Evolutionary conservation across 2,329 filamentous ascomycete genomes (phyloP), one percentile per base, ranked within the genome.

Genomic region (Microdochium trichocladiopsis): DNA sequence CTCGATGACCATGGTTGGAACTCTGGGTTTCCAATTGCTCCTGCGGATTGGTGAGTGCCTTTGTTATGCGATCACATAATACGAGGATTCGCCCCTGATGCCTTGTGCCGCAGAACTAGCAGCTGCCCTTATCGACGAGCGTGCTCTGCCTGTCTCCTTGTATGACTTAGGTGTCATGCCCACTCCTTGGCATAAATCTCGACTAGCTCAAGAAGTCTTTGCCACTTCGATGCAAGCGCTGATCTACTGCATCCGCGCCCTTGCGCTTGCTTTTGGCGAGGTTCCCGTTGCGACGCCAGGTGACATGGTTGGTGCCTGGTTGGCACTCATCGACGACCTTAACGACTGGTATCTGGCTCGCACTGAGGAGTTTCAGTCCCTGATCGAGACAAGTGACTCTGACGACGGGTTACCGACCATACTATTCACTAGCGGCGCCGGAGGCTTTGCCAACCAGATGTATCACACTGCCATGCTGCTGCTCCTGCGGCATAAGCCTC

Each of bases 391-490:
- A 22, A 65, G 67, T 18, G 58, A 62, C 12, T 57, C 58, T 43
- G 61, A 64, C 2, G 58, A 60, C 21, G 57, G 66, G 0, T 70
- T 71, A 49, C 69, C 69, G 2, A 54, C 63, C 0, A 50, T 72
- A n/a, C 62, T 71, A 18, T 71, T 70, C 52, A 70, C 67, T 50
- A 71, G 62, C 56, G 66, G 62, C 22, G 67, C 68, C 12, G 63
- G 72, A 0, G 61, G 80, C 18, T 60, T 79, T 0, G 78, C 75
- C 2, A 82, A 80, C 54, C 78, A 81, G 57, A 65, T 82, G 2
- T 82, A 80, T 57, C 79, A 82, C 56, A 78, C 78, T 1, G 76
- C 77, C 2, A 77, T 78, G 67, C 60, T 80, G 8, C 60, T 80
- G 0, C 63, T 82, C 52, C 68, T 82, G 18, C 75, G 75, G 52